Evolutionary conservation across 345 rosid species (phyloP).

Genomic region (Arabidopsis thaliana): DNA sequence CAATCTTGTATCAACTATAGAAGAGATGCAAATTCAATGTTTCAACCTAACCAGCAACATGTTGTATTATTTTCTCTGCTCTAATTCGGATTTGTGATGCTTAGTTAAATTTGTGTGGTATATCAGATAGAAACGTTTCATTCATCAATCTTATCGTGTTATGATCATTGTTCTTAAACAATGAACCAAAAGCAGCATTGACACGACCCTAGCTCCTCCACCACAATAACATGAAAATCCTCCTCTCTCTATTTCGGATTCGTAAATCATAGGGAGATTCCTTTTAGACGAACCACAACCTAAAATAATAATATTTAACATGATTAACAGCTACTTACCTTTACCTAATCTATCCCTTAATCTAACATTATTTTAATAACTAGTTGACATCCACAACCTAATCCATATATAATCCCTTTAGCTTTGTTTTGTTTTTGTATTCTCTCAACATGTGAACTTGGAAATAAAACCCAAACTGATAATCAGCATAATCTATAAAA

Average conservation of each 20-base stretch:
- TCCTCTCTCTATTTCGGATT: background rate
- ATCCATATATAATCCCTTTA: conserved; percentile 7
- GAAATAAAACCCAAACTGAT: conserved; percentile 6
- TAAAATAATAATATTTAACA: background rate
- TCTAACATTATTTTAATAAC: conserved; percentile 17
- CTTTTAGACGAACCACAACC: background rate
- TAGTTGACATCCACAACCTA: conserved; percentile 29
- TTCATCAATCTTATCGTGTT: too few species aligned
- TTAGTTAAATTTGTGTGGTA: too few species aligned
- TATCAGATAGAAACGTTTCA: too few species aligned
- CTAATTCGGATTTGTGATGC: too few species aligned
- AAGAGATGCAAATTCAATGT: background rate
- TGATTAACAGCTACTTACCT: conserved; percentile 10
- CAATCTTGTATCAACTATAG: background rate
- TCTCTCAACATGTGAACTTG: background rate
- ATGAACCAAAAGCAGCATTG: too few species aligned
- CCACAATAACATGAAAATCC: background rate
- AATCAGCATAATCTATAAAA: background rate
- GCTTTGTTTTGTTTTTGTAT: background rate
- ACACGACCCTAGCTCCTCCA: too few species aligned
- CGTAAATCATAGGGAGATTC: background rate
- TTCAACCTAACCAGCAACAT: too few species aligned
- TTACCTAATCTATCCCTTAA: conserved; percentile 22
- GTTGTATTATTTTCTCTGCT: too few species aligned
- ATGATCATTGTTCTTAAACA: too few species aligned